Base-by-base conservation (phyloP, 1,284 basidiomycete species). In the Cryptococcus sp. region DNA sequence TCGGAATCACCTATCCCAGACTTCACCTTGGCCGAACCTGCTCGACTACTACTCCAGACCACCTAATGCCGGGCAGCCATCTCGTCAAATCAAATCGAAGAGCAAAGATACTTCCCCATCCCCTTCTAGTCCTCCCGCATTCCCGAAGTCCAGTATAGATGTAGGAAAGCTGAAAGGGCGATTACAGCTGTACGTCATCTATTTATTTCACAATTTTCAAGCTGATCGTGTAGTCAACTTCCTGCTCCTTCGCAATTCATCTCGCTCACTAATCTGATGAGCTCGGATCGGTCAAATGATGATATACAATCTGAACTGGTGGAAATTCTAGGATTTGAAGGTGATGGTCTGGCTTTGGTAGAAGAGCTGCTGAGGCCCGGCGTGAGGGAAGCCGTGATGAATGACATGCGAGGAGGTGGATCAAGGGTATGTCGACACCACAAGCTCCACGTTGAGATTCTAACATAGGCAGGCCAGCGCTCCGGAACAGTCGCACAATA, bases 291-390 rank as follows among this genome's bases (percentile, higher is more conserved):
- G 5, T 70, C 77, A 2, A 75, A 85, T 57, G 87, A 91, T 43
- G 82, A 82, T n/a, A 84, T 93, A 28, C 88, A 89, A 23, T 81
- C 78, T 31, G 85, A 88, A 59, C 73, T 96, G 1, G 83, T 82
- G 2, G 91, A 96, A 57, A 77, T 87, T n/a, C 75, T 94, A 46
- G 93, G 93, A 0, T 91, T 87, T 64, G 89, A 94, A 57, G 82
- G 88, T 25, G 71, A 73, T 19, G 74, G 76, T 1, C 62, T 78
- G 34, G 50, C 58, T 13, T 61, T 77, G 5, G 69, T 77, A 7
- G 69, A 75, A 45, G 62, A 64, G 25, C 52, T 76, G 22, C 55
- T 63, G 19, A 58, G 51, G 23, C 64, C 62, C 1, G 70, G 66
- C 19, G 65, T 56, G 19, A 61, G 70, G 23, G 50, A 60, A 7